Percentiles rank a stretch among this genome's conserved stretches.
Evolutionary conservation across 805 yeast species (phyloP).

Genomic region (Candida orba): DNA sequence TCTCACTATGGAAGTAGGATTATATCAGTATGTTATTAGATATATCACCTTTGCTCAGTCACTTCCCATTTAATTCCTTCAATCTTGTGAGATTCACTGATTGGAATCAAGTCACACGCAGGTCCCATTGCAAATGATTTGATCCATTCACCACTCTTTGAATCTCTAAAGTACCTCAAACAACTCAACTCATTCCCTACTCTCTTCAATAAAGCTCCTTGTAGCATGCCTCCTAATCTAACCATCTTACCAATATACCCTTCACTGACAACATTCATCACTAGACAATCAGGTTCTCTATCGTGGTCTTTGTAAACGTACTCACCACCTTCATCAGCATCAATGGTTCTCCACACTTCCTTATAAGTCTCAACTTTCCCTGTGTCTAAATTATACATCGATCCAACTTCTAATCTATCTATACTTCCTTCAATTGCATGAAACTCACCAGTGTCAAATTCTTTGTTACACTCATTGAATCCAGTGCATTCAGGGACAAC

Average conservation of each 20-base stretch:
- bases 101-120: too few relatives aligned
- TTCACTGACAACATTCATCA: not conserved
- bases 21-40: too few relatives aligned
- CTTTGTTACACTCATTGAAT: constrained; percentile 7
- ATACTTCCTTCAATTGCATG: constrained; percentile 28
- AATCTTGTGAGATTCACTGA: not conserved
- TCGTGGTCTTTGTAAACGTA: not conserved
- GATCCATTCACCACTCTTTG: too few relatives aligned
- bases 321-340: constrained; percentile 22
- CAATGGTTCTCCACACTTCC: constrained; percentile 49
- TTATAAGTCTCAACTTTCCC: constrained; percentile 36
- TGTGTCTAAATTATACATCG: constrained; percentile 40
- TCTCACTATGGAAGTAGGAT: too few relatives aligned
- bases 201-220: constrained; percentile 32
- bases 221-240: constrained; percentile 43
- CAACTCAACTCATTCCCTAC: not conserved
- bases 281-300: not conserved
- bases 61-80: not conserved
- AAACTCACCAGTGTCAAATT: constrained; percentile 34
- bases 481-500: constrained; percentile 13
- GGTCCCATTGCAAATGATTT: too few relatives aligned
- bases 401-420: constrained; percentile 44
- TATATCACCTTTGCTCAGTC: not conserved
- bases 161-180: not conserved
- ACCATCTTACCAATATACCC: constrained; percentile 35